These are phyloP conservation scores for Pleoardoris graminearum DNA, from an alignment of 2,329 filamentous ascomycete genomes.

Conservation along the genomic window DNA sequence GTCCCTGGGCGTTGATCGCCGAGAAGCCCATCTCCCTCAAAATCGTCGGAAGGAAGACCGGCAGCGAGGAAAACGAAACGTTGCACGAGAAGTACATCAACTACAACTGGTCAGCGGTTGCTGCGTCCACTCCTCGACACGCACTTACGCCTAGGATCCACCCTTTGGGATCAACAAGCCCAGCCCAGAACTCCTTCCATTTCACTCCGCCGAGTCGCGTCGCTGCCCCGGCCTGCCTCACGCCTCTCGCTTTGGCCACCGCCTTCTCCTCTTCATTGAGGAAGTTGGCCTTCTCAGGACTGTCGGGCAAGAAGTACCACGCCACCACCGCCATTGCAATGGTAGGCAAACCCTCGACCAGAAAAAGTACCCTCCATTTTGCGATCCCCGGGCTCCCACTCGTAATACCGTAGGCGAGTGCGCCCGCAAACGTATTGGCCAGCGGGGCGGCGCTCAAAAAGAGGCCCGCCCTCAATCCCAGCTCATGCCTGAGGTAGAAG, in stretches of 20 bases:
- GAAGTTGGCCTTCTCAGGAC: constrained; percentile 49
- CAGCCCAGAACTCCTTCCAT: constrained; percentile 34
- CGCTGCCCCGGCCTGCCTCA: constrained; percentile 35
- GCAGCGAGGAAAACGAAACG: constrained; percentile 58
- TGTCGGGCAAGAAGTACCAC: constrained; percentile 52
- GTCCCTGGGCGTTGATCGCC: constrained; percentile 68
- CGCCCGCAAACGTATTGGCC: constrained; percentile 78
- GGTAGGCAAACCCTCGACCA: constrained; percentile 52
- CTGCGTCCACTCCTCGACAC: not conserved
- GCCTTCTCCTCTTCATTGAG: constrained; percentile 48
- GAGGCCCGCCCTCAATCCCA: constrained; percentile 60
- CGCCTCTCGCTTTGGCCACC: constrained; percentile 34
- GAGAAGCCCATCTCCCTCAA: constrained; percentile 66
- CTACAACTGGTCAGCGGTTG: constrained; percentile 7
- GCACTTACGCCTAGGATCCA: constrained; percentile 41
- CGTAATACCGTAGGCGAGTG: constrained; percentile 60
- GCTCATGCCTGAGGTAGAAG: constrained; percentile 62
- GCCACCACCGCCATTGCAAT: constrained; percentile 47
- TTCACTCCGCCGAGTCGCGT: constrained; percentile 33
- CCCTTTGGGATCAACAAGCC: constrained; percentile 37
- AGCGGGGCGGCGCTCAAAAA: constrained; percentile 63
- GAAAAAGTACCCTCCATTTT: constrained; percentile 64
- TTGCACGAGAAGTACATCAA: constrained; percentile 46
- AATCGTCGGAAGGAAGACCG: constrained; percentile 50
- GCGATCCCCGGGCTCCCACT: constrained; percentile 59